phyloP scores from a whole-genome alignment of 75 land plant species.

The Sequoiadendron giganteum region DNA sequence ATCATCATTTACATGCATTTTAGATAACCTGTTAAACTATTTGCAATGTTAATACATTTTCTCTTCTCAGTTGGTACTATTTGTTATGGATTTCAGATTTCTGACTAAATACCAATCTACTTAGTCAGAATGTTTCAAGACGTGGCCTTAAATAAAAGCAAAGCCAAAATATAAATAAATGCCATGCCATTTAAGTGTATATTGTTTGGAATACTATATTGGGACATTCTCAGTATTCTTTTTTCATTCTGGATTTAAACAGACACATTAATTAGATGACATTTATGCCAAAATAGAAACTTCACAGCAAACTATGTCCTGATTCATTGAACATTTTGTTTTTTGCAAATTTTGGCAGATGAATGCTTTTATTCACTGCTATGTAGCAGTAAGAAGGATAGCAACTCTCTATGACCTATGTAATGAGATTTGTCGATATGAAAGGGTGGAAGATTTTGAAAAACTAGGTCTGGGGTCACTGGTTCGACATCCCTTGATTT shows the following conservation, averaged over 20 bases:
- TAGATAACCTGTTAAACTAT: neutral
- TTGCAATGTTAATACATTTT: neutral
- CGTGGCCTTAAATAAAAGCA: no score
- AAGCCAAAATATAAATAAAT: neutral
- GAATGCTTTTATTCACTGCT: slow-evolving; percentile 74
- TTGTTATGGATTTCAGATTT: neutral
- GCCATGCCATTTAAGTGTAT: neutral
- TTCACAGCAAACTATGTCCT: neutral
- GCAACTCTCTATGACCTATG: slow-evolving; percentile 73
- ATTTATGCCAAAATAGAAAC: neutral
- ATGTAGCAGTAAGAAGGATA: slow-evolving; percentile 61
- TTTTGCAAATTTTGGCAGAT: slow-evolving; percentile 40
- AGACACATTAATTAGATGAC: neutral
- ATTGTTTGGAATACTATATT: neutral
- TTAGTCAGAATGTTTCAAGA: no score
- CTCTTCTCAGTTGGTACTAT: neutral
- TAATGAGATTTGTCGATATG: slow-evolving; percentile 55
- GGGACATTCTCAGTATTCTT: neutral
- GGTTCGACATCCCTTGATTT: slow-evolving; percentile 54
- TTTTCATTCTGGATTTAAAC: neutral
- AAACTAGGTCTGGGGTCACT: slow-evolving; percentile 85
- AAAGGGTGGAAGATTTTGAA: slow-evolving; percentile 71
- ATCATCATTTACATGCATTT: neutral
- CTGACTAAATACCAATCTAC: neutral
- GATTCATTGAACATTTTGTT: neutral